Conservation (phyloP, 2,329 filamentous ascomycete genomes). For the Ascosphaera apis region DNA sequence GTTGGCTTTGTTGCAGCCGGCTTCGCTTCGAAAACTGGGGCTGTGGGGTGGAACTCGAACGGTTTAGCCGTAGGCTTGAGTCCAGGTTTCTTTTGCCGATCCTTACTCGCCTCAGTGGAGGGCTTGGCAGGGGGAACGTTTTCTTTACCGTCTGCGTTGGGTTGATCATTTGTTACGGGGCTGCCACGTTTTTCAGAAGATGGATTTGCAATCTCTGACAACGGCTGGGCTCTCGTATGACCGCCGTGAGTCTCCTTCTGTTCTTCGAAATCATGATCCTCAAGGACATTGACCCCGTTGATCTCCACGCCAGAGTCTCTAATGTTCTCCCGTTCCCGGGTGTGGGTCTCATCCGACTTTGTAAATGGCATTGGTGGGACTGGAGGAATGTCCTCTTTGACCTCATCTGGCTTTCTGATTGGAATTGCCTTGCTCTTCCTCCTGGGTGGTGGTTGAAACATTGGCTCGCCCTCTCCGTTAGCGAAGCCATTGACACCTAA, state of each 20-base stretch:
- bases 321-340: constrained; percentile 15
- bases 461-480: too few species aligned
- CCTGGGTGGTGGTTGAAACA: too few species aligned
- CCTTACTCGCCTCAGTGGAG: constrained; percentile 10
- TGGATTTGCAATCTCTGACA: not conserved
- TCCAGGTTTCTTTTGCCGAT: constrained; percentile 11
- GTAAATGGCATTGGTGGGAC: too few species aligned
- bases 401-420: constrained; percentile 47
- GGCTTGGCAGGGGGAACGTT: constrained; percentile 11
- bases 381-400: too few species aligned
- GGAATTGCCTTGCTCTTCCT: constrained; percentile 81
- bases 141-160: constrained; percentile 16
- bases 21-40: constrained; percentile 4
- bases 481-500: too few species aligned
- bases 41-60: constrained; percentile 31
- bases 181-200: too few species aligned
- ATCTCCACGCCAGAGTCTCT: constrained; percentile 39
- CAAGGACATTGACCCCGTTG: too few species aligned
- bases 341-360: constrained; percentile 14
- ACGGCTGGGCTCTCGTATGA: too few species aligned
- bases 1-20: constrained; percentile 7
- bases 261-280: too few species aligned
- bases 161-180: too few species aligned
- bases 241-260: too few species aligned
- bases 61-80: constrained; percentile 29